Evolutionary conservation across 2,329 filamentous ascomycete species (phyloP), one percentile per base, ranked within the genome.

Genomic region (Aspergillus thermomutatus): DNA sequence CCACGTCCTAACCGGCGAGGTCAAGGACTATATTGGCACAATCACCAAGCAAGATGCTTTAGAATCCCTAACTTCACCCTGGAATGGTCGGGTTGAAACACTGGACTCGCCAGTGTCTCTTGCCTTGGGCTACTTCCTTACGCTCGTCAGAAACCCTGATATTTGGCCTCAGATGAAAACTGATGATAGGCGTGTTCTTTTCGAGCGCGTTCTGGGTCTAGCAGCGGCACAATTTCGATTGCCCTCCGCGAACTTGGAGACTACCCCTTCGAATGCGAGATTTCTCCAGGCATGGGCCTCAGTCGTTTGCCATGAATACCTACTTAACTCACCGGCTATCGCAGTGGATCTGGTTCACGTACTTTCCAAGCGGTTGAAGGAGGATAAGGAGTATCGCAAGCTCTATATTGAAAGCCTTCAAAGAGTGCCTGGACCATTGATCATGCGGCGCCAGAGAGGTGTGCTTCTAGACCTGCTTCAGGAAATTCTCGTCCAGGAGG

Each of bases 261-360:
- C 59, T 14, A 53, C 61, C 10, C 55, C 67, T 1, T 59, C 66
- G 23, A 60, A 67, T 50, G 63, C 69, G 23, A 66, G 65, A 34
- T 71, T 76, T 50, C 60, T 72, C 26, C 71, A 76, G 50, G 65
- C 72, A 19, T 77, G 75, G 75, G 62, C 66, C 28, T 67, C 66
- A 43, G 62, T 77, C 31, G 66, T 71, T 6, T 77, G 73, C 23
- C 69, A 75, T 49, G 74, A 76, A 46, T 77, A 75, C 55, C 64
- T 76, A 23, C 66, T 75, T 23, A 68, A 68, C 34, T 63, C 67
- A 7, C 67, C 72, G 23, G 60, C 57, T 11, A 64, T 75, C 51
- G 72, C 71, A 11, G 64, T 65, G 17, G 75, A 75, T 52, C 27
- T 77, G 17, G 64, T 69, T 10, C 57, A 63, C 37, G 67, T 76